Base-by-base conservation (phyloP, 768 basidiomycete genomes). In the Naematelia aurantialba region DNA sequence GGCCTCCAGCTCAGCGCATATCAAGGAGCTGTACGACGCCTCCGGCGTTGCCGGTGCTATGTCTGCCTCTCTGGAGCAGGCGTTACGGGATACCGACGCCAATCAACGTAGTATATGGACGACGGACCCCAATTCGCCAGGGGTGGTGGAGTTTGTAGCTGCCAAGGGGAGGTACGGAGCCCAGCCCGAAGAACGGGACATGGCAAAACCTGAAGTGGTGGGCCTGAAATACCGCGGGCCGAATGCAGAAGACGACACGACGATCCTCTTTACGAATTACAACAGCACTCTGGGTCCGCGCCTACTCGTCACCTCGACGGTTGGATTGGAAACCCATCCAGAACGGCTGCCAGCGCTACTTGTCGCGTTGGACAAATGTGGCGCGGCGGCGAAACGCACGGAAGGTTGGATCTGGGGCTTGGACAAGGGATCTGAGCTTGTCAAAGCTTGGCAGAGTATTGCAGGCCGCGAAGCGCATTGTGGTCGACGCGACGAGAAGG, bases 401-500 rank as follows among this genome's bases (percentile, higher is more conserved):
- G 63, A 63, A 52, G 66, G 66, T 3, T 64, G 65, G 67, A 50
- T 66, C 19, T 72, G 65, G 65, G 70, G 58, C 17, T 19, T 67
- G 5, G 25, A 46, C 10, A 12, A 30, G 2, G 39, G 53, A 3
- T 19, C 12, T 5, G 46, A 45, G 1, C 26, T 69, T 8, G 50
- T 56, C 11, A 27, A 56, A 19, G 58, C 67, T 3, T 72, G 61
- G 62, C 26, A 52, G 24, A 47, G 12, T 1, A 5, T 39, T 26
- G 13, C n/a, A 1, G 65, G 52, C 0, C 26, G 67, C 22, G 21
- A 53, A n/a, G 58, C 52, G 11, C 19, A 48, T 26, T 12, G 27
- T 14, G 58, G 56, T 10, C 30, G 50, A 39, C 47, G 70, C 30
- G 14, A 44, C 14, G 70, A 65, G 56, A 45, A 47, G 14, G 50